These are phyloP conservation scores for Pseudotsuga menziesii DNA, from an alignment of 75 land plant species.

Conservation along the genomic window DNA sequence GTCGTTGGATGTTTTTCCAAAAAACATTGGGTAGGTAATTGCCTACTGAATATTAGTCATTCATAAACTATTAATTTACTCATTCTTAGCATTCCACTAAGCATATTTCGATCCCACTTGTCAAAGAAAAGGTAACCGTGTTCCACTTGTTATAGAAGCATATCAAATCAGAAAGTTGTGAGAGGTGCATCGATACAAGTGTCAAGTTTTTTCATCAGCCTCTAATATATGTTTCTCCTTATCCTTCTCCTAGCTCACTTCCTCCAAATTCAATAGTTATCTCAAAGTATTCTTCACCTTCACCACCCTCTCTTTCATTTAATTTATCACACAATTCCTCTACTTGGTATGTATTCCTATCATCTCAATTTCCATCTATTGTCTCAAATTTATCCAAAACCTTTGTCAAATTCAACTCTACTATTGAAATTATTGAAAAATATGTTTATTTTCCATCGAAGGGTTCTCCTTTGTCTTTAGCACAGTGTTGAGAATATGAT, in stretches of 20 bases:
- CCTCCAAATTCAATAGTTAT: background rate
- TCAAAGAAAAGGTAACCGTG: no score
- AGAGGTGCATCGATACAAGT: no score
- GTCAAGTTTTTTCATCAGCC: no score
- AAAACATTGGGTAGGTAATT: no score
- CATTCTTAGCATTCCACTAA: no score
- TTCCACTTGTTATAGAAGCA: no score
- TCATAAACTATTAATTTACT: no score
- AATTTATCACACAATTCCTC: conserved; percentile 12
- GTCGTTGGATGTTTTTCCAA: no score
- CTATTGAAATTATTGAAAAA: background rate
- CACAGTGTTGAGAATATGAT: conserved; percentile 21
- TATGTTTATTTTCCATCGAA: background rate
- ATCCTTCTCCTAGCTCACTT: conserved; percentile 8
- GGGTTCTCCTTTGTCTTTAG: conserved; percentile 18
- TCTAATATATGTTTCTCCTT: background rate
- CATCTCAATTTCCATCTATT: conserved; percentile 1
- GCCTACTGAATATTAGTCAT: no score
- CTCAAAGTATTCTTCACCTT: conserved; percentile 13
- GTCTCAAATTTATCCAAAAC: conserved; percentile 8
- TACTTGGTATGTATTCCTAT: background rate
- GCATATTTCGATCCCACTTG: no score
- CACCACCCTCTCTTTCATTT: conserved; percentile 9
- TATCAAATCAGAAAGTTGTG: no score
- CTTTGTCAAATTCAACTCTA: background rate